These are phyloP conservation scores for Colletotrichum nymphaeae DNA, from an alignment of 2,329 filamentous ascomycete species.

Conservation along the genomic window DNA sequence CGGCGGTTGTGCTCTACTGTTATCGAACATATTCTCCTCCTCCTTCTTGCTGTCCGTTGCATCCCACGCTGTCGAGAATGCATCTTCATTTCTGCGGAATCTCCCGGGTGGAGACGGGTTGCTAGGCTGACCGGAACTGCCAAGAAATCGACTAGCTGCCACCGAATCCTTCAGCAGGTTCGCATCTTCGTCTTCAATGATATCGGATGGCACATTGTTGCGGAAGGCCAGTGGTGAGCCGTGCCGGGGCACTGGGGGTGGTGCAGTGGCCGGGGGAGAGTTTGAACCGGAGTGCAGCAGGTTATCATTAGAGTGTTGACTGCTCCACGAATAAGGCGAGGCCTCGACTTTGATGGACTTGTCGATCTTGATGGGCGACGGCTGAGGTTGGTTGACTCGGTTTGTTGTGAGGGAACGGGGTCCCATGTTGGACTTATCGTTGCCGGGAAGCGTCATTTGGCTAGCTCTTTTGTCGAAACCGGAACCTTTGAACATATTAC, in stretches of 20 bases:
- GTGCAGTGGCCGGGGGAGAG: conserved; percentile 45
- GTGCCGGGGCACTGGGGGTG: conserved; percentile 55
- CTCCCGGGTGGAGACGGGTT: conserved; percentile 38
- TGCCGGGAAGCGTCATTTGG: conserved; percentile 57
- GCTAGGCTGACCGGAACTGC: conserved; percentile 12
- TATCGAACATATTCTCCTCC: conserved; percentile 69
- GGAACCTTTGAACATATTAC: conserved; percentile 60
- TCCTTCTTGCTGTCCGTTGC: conserved; percentile 42
- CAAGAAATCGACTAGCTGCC: conserved; percentile 60
- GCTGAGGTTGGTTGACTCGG: conserved; percentile 54
- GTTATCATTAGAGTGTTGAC: conserved; percentile 62
- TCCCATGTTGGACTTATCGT: conserved; percentile 43
- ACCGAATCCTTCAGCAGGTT: conserved; percentile 64
- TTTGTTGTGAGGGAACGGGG: conserved; percentile 59
- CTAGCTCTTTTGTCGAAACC: conserved; percentile 67
- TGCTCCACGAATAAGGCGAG: conserved; percentile 62
- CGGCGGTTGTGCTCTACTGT: conserved; percentile 48
- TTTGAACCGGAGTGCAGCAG: conserved; percentile 53
- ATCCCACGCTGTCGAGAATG: conserved; percentile 44
- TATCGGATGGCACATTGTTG: conserved; percentile 49
- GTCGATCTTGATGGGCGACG: conserved; percentile 61
- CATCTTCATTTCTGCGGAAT: conserved; percentile 56
- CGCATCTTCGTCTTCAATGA: conserved; percentile 64
- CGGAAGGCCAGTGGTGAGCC: conserved; percentile 44
- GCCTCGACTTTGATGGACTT: conserved; percentile 54